Evolutionary conservation across 1,139 yeast genomes (phyloP).

Genomic region (Pneumocystis carinii): DNA sequence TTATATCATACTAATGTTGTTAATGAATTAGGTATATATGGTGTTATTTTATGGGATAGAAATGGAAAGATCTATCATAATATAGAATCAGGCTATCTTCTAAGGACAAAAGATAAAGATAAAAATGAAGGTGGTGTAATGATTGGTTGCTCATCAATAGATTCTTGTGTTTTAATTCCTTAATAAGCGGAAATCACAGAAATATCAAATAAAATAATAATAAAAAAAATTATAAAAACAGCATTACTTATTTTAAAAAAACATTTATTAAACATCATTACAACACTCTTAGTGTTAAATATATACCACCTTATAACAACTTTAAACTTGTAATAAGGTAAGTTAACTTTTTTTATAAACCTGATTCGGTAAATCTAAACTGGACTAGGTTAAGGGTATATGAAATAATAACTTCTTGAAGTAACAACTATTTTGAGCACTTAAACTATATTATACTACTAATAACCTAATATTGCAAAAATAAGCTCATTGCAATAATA

Average conservation of each 20-base stretch:
- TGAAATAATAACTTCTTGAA: not conserved
- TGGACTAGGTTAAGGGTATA: not conserved
- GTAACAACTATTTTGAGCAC: not conserved
- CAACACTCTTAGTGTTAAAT: no score
- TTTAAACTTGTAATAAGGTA: no score
- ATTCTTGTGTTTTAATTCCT: slow-evolving; percentile 20
- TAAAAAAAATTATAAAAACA: not conserved
- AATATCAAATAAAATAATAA: not conserved
- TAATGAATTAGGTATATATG: slow-evolving; percentile 84
- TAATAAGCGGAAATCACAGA: not conserved
- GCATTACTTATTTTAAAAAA: not conserved
- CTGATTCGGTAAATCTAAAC: not conserved
- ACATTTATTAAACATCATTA: no score
- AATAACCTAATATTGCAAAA: not conserved
- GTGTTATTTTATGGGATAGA: slow-evolving; percentile 63
- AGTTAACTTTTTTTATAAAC: not conserved
- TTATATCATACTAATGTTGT: slow-evolving; percentile 53
- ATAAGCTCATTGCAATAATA: not conserved
- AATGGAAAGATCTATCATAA: slow-evolving; percentile 38
- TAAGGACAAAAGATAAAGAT: slow-evolving; percentile 73
- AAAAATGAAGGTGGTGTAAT: slow-evolving; percentile 98
- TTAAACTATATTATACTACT: not conserved
- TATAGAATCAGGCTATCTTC: slow-evolving; percentile 63
- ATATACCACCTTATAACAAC: no score
- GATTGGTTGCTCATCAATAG: slow-evolving; percentile 96